Percentiles rank a stretch among this genome's conserved stretches.
Evolutionary conservation across 306 rosid genomes (phyloP).

Genomic region (Sphenostylis stenocarpa): DNA sequence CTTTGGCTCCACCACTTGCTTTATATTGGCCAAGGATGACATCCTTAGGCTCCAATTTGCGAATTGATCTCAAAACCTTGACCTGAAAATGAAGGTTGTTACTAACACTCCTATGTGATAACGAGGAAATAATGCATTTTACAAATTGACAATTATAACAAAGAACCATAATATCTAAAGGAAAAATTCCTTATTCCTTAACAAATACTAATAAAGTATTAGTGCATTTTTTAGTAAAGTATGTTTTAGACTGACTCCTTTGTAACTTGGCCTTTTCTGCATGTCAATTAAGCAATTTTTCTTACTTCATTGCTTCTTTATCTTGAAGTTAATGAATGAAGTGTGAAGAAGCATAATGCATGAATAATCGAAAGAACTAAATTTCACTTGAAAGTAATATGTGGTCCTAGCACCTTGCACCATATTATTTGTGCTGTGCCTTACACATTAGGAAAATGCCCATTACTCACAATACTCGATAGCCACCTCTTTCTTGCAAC

Average conservation of each 20-base stretch:
- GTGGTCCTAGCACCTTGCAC: too few species aligned
- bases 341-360: background rate
- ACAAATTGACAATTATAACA: background rate
- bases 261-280: background rate
- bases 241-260: background rate
- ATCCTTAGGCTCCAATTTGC: slow-evolving; percentile 70
- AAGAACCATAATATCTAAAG: slow-evolving; percentile 8
- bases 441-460: background rate
- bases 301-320: slow-evolving; percentile 7
- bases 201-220: background rate
- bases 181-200: background rate
- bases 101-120: slow-evolving; percentile 17
- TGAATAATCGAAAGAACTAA: background rate
- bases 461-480: background rate
- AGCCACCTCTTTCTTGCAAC: background rate
- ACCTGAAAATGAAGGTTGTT: slow-evolving; percentile 61
- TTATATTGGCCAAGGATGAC: slow-evolving; percentile 92
- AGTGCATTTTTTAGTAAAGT: background rate
- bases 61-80: slow-evolving; percentile 83
- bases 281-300: background rate
- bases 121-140: slow-evolving; percentile 12
- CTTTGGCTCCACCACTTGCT: slow-evolving; percentile 52
- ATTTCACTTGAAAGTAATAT: too few species aligned
- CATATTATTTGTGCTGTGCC: too few species aligned
- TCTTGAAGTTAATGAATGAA: background rate